Evolutionary conservation across 768 basidiomycete species (phyloP), one percentile per base, ranked within the genome.

Genomic region (Steccherinum ochraceum): DNA sequence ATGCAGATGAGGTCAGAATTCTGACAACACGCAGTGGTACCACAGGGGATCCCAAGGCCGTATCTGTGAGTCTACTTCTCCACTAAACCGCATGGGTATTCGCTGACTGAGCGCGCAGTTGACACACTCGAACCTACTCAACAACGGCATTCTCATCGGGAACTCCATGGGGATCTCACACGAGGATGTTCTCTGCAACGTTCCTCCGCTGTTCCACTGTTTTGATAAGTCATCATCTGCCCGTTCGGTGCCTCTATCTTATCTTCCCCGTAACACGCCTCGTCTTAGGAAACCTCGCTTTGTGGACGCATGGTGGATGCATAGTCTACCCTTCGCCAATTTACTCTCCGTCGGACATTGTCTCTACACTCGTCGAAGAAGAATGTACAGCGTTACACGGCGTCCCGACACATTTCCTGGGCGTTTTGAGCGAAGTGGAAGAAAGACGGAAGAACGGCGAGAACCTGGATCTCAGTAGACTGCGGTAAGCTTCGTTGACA

Each of bases 401-500:
- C 5, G 89, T 92, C 4, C 89, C 89, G 0, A 92, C 89, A 0
- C 89, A 92, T 62, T 91, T 91, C 64, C 71, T 89, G 1, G 89
- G 83, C 4, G 79, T 91, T 1, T 68, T 91, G 21, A 64, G 75
- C 0, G 88, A 90, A 62, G 74, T 90, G 7, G 76, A 81, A 51
- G 76, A 70, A 52, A 69, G 86, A 45, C 69, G 70, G 27, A 62
- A 69, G 0, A 66, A 49, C 5, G 80, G 81, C 0, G 70, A 76
- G 49, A 57, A 54, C 4, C 55, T 80, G 3, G 77, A 86, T 56
- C 69, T 80, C 4, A 66, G 69, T 39, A 66, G 61, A 4, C 67
- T 90, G 13, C 72, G 88, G 88, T 86, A 54, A 23, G 69, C 56
- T n/a, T 47, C 23, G 13, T 45, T 18, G 45, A 24, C 18, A 21